Percentiles rank a stretch among this genome's conserved stretches.
Conservation (phyloP, 805 yeast species). For the Jamesozyma spencerorum region DNA sequence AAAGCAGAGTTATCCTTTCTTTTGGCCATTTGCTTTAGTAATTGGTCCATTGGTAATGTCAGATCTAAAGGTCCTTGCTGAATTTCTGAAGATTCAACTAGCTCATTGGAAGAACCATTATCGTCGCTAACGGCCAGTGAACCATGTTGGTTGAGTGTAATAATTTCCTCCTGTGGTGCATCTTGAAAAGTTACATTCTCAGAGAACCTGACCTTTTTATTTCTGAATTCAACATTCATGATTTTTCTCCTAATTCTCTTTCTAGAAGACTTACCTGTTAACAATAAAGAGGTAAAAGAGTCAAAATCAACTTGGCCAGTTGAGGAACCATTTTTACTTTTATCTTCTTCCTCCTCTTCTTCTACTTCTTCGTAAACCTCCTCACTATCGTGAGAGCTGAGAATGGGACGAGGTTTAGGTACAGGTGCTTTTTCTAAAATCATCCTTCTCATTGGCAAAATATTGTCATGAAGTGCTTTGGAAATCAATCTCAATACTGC, state of each 20-base stretch:
- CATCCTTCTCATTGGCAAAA: conserved; percentile 44
- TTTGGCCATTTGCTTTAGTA: conserved; percentile 39
- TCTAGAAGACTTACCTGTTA: conserved; percentile 70
- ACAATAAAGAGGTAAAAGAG: conserved; percentile 70
- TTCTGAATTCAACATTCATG: conserved; percentile 30
- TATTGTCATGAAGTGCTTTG: conserved; percentile 48
- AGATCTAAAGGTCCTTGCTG: conserved; percentile 38
- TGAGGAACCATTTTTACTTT: conserved; percentile 6
- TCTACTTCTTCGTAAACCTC: conserved; percentile 38
- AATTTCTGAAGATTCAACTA: neutral
- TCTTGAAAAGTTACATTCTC: conserved; percentile 45
- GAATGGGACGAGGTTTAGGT: conserved; percentile 72
- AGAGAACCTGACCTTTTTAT: conserved; percentile 63
- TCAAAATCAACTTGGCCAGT: conserved; percentile 59
- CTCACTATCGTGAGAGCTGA: conserved; percentile 48
- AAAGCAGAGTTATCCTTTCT: conserved; percentile 17
- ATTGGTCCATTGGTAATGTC: conserved; percentile 70
- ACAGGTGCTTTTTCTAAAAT: conserved; percentile 51
- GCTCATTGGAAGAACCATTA: conserved; percentile 4
- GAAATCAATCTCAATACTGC: conserved; percentile 74
- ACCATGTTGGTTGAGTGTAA: neutral
- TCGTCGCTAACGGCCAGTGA: conserved; percentile 7
- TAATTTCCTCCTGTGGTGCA: conserved; percentile 11
- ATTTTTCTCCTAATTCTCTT: conserved; percentile 28
- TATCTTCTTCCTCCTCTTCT: conserved; percentile 16